A percentile compares a stretch with the other conserved stretches of the same genome.
phyloP scores from a whole-genome alignment of 148 eudicot species.

The Agrostemma githago region DNA sequence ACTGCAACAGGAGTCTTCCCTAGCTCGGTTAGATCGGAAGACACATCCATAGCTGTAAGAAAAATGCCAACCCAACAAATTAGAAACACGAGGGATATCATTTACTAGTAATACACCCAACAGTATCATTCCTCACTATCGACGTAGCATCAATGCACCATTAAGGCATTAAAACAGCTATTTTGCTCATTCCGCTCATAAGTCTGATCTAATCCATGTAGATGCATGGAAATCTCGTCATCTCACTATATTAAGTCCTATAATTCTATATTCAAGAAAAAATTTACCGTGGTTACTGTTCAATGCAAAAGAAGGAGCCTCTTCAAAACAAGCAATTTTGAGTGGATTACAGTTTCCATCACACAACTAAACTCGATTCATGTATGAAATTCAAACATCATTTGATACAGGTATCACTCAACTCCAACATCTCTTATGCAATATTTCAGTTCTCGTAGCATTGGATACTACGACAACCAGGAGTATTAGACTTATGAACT shows the following conservation, averaged over 20 bases:
- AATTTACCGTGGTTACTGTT: background rate
- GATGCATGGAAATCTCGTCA: background rate
- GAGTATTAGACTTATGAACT: background rate
- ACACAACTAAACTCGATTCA: background rate
- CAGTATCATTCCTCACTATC: background rate
- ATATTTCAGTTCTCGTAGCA: background rate
- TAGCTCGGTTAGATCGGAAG: slow-evolving; percentile 94
- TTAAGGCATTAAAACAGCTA: background rate
- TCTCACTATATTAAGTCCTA: background rate
- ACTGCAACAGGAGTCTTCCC: slow-evolving; percentile 88
- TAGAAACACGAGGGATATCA: background rate
- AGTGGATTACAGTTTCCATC: background rate
- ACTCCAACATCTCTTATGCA: background rate
- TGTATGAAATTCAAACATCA: background rate
- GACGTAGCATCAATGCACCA: background rate
- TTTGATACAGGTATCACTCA: background rate
- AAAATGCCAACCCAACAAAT: slow-evolving; percentile 3
- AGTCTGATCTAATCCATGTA: background rate
- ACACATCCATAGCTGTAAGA: slow-evolving; percentile 86
- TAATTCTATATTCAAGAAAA: background rate
- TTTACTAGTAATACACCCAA: background rate
- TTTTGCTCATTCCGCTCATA: background rate
- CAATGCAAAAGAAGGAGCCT: background rate
- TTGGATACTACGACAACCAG: background rate
- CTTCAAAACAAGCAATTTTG: background rate